phyloP scores from a whole-genome alignment of 2,329 filamentous ascomycete species.

The Cordyceps fumosorosea region DNA sequence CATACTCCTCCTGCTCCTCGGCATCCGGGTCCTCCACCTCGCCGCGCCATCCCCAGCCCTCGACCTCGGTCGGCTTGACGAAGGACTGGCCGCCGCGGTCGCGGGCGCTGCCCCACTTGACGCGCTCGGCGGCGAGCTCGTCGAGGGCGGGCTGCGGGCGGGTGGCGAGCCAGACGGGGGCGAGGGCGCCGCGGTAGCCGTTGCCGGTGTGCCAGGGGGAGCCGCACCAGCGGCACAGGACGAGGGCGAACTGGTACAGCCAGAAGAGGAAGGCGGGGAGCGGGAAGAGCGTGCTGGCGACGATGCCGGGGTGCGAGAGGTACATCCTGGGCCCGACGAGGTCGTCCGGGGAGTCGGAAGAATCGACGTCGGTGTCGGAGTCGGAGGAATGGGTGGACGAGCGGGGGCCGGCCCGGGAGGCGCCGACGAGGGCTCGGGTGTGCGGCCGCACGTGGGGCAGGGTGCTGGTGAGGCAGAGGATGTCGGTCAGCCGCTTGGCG shows the following conservation, averaged over 20 bases:
- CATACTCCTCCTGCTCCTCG: constrained; percentile 31
- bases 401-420: constrained; percentile 14
- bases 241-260: constrained; percentile 61
- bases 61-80: constrained; percentile 73
- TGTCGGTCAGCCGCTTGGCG: constrained; percentile 79
- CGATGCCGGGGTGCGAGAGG: constrained; percentile 79
- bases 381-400: constrained; percentile 1
- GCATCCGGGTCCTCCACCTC: constrained; percentile 36
- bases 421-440: constrained; percentile 48
- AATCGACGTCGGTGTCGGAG: constrained; percentile 12
- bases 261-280: constrained; percentile 63
- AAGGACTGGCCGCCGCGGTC: constrained; percentile 50
- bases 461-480: constrained; percentile 67
- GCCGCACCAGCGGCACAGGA: constrained; percentile 68
- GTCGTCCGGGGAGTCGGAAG: constrained; percentile 14
- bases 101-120: constrained; percentile 81
- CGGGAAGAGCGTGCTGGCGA: constrained; percentile 73
- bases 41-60: constrained; percentile 75
- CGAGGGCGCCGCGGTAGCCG: constrained; percentile 69
- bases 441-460: constrained; percentile 57
- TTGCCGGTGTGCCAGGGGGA: constrained; percentile 80
- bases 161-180: constrained; percentile 73
- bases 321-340: constrained; percentile 56
- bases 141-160: constrained; percentile 58
- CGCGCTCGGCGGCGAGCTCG: constrained; percentile 42